Percentiles rank a stretch among this genome's conserved stretches.
Evolutionary conservation across 257 asterid genomes (phyloP).

Genomic region (Solanum phureja): DNA sequence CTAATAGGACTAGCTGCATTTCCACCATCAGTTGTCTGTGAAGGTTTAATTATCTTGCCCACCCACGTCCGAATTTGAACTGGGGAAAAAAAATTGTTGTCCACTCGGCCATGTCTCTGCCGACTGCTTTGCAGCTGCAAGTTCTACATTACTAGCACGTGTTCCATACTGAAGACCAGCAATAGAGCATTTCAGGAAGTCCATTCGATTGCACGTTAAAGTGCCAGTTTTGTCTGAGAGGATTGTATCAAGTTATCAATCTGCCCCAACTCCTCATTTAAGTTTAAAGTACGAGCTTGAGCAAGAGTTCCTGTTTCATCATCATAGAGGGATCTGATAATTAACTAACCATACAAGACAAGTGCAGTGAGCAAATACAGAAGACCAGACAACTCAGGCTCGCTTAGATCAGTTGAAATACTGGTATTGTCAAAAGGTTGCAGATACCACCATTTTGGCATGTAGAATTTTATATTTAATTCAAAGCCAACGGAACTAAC

Average conservation of each 20-base stretch:
- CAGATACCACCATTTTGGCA: slow-evolving; percentile 88
- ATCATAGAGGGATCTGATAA: slow-evolving; percentile 75
- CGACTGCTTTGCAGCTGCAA: too few relatives aligned
- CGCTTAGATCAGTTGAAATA: slow-evolving; percentile 25
- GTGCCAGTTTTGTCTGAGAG: slow-evolving; percentile 94
- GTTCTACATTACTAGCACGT: too few relatives aligned
- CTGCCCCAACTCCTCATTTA: slow-evolving; percentile 88
- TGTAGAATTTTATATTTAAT: slow-evolving; percentile 47
- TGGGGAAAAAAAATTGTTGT: too few relatives aligned
- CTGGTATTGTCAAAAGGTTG: slow-evolving; percentile 37
- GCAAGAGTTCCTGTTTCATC: slow-evolving; percentile 85
- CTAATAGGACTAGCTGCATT: too few relatives aligned
- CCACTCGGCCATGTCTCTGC: too few relatives aligned
- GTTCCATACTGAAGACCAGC: too few relatives aligned
- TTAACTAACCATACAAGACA: slow-evolving; percentile 77
- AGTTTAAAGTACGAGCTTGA: slow-evolving; percentile 84
- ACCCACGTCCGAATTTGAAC: too few relatives aligned
- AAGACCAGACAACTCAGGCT: slow-evolving; percentile 51
- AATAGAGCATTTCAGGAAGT: slow-evolving; percentile 15
- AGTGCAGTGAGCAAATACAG: slow-evolving; percentile 81
- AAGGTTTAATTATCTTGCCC: too few relatives aligned
- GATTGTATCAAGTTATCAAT: slow-evolving; percentile 35
- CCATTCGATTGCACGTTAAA: slow-evolving; percentile 92
- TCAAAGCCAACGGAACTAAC: slow-evolving; percentile 68
- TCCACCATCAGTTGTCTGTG: too few relatives aligned